These are phyloP conservation scores for Aureobasidium sp. DNA, from an alignment of 2,329 filamentous ascomycete genomes.

Conservation along the genomic window DNA sequence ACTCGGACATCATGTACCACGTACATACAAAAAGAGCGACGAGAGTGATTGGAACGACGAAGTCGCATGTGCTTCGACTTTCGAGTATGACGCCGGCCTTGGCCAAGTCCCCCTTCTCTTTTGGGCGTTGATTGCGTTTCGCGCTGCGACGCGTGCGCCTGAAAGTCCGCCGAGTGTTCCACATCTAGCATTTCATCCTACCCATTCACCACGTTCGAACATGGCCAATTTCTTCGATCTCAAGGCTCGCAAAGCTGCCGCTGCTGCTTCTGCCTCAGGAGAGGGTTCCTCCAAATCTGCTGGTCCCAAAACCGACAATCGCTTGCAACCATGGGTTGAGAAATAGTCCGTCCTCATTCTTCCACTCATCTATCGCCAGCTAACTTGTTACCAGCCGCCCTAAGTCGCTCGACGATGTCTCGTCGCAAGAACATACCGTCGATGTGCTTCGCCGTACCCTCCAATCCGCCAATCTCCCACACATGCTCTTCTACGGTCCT, in stretches of 20 bases:
- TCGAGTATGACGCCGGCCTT: not conserved
- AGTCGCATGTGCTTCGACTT: not conserved
- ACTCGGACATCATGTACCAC: not conserved
- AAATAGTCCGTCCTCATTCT: slow-evolving; percentile 67
- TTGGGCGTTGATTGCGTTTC: not conserved
- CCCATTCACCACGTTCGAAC: not conserved
- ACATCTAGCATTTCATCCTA: not conserved
- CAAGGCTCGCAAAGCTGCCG: slow-evolving; percentile 68
- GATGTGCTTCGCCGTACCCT: slow-evolving; percentile 86
- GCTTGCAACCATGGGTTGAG: slow-evolving; percentile 91
- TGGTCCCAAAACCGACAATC: slow-evolving; percentile 54
- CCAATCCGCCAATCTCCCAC: slow-evolving; percentile 93
- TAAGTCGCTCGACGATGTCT: slow-evolving; percentile 88
- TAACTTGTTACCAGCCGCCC: slow-evolving; percentile 59
- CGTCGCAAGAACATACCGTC: slow-evolving; percentile 94
- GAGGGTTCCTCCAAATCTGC: slow-evolving; percentile 62
- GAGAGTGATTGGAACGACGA: not conserved
- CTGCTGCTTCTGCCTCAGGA: slow-evolving; percentile 58
- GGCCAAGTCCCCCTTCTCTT: not conserved
- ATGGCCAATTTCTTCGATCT: slow-evolving; percentile 96
- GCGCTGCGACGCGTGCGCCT: slow-evolving; percentile 1
- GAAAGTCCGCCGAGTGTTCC: not conserved
- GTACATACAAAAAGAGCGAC: not conserved
- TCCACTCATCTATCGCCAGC: not conserved
- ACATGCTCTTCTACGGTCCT: slow-evolving; percentile 99